Percentiles rank a stretch among this genome's conserved stretches.
Conservation (phyloP, 1,284 basidiomycete species). For the Coriolopsis trogii region DNA sequence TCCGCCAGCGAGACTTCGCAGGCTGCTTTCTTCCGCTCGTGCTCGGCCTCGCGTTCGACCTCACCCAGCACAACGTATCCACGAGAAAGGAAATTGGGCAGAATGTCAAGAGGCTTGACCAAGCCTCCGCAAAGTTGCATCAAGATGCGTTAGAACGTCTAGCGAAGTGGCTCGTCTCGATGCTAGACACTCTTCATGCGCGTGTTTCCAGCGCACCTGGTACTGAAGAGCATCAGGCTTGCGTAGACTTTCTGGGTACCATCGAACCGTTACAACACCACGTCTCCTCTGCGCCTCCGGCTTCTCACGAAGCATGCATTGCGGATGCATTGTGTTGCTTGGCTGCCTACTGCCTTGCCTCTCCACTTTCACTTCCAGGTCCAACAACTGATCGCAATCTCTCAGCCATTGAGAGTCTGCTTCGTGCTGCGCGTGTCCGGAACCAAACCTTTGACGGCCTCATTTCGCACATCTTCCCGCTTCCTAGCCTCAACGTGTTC, state of each 20-base stretch:
- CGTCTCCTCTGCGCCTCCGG: conserved; percentile 1
- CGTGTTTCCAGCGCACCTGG: background rate
- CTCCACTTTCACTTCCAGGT: conserved; percentile 14
- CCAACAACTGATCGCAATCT: conserved; percentile 15
- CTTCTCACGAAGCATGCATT: conserved; percentile 15
- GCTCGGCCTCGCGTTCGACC: conserved; percentile 16
- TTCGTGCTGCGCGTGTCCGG: conserved; percentile 20
- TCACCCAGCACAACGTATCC: conserved; percentile 11
- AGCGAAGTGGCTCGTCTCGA: conserved; percentile 31
- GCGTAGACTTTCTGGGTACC: conserved; percentile 25
- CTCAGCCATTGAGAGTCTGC: conserved; percentile 23
- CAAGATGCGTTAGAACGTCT: conserved; percentile 22
- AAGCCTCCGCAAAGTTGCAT: background rate
- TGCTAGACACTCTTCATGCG: conserved; percentile 19
- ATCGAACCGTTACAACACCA: conserved; percentile 20
- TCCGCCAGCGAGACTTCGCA: conserved; percentile 31
- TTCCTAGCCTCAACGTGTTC: conserved; percentile 14
- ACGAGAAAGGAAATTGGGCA: background rate
- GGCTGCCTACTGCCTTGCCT: conserved; percentile 31
- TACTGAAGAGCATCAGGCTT: conserved; percentile 12
- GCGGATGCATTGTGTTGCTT: conserved; percentile 36
- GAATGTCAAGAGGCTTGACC: background rate
- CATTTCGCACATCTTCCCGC: conserved; percentile 19
- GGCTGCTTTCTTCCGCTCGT: conserved; percentile 29
- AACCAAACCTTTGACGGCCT: conserved; percentile 17